Conservation (phyloP, 2,329 filamentous ascomycete species). For the Chrysosporium keratinophilum region DNA sequence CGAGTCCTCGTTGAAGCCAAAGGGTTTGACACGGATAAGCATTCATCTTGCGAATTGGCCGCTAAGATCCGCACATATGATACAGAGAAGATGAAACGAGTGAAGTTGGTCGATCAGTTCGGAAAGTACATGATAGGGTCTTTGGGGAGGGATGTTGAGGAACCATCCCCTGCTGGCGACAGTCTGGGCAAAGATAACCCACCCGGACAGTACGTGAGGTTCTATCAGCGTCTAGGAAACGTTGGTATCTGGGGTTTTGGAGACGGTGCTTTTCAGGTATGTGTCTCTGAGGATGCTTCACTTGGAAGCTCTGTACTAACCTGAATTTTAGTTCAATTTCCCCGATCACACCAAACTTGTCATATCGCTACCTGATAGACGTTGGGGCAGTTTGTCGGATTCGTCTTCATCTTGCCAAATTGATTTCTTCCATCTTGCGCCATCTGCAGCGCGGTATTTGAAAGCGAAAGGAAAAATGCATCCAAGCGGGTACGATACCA, state of each 20-base stretch:
- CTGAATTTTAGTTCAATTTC: conserved; percentile 37
- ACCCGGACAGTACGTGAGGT: conserved; percentile 36
- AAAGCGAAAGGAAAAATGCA: conserved; percentile 34
- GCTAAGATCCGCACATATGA: conserved; percentile 25
- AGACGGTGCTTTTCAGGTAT: conserved; percentile 39
- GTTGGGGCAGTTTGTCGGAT: conserved; percentile 12
- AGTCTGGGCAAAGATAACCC: conserved; percentile 16
- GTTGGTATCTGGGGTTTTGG: conserved; percentile 46
- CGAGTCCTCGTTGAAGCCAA: conserved; percentile 33
- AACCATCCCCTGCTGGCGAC: conserved; percentile 25
- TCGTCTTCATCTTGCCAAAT: conserved; percentile 25
- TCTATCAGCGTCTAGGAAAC: conserved; percentile 43
- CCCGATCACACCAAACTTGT: conserved; percentile 44
- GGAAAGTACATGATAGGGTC: conserved; percentile 44
- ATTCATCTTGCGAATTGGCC: not conserved
- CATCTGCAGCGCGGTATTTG: conserved; percentile 37
- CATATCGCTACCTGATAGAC: conserved; percentile 33
- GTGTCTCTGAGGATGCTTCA: not conserved
- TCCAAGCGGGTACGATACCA: conserved; percentile 35
- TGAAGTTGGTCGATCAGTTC: conserved; percentile 42
- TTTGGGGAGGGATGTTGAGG: conserved; percentile 34
- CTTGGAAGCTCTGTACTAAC: not conserved
- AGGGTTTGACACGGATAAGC: conserved; percentile 30
- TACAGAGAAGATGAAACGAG: conserved; percentile 39
- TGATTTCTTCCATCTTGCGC: conserved; percentile 42